phyloP scores from a whole-genome alignment of 306 rosid species.

The Geum urbanum region DNA sequence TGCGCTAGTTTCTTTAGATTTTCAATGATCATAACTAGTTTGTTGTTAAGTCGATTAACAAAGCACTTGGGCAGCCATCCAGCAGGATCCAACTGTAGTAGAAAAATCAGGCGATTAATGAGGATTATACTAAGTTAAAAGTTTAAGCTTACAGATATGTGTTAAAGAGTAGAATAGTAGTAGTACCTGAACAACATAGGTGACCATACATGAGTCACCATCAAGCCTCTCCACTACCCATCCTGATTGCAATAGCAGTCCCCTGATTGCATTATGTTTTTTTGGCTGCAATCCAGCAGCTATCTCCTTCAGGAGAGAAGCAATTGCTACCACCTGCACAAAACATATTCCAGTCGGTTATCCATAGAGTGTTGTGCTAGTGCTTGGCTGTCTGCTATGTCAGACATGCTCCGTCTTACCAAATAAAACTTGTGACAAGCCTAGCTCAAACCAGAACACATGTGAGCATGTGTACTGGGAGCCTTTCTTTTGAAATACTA shows the following conservation, averaged over 20 bases:
- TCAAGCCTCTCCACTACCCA: conserved; percentile 89
- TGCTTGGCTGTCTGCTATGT: too few species aligned
- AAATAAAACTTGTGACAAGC: background rate
- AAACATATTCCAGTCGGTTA: background rate
- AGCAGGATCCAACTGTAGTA: conserved; percentile 73
- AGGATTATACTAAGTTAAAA: background rate
- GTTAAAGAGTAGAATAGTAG: conserved; percentile 1
- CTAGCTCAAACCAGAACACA: background rate
- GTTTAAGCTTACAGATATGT: background rate
- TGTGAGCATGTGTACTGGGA: background rate
- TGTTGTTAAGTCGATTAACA: conserved; percentile 73
- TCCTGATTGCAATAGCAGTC: conserved; percentile 74
- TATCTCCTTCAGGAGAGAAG: conserved; percentile 84
- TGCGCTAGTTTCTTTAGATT: conserved; percentile 66
- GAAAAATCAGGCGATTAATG: background rate
- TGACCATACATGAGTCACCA: conserved; percentile 66
- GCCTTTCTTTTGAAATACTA: background rate
- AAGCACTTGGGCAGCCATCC: conserved; percentile 93
- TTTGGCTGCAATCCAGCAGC: conserved; percentile 82
- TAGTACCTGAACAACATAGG: conserved; percentile 84
- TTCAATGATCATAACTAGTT: conserved; percentile 80
- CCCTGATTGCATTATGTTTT: conserved; percentile 81
- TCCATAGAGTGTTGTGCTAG: background rate
- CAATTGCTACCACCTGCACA: conserved; percentile 81
- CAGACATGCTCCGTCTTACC: background rate